These are phyloP conservation scores for Suhomyces bokatorum DNA, from an alignment of 1,139 yeast genomes.

Conservation along the genomic window DNA sequence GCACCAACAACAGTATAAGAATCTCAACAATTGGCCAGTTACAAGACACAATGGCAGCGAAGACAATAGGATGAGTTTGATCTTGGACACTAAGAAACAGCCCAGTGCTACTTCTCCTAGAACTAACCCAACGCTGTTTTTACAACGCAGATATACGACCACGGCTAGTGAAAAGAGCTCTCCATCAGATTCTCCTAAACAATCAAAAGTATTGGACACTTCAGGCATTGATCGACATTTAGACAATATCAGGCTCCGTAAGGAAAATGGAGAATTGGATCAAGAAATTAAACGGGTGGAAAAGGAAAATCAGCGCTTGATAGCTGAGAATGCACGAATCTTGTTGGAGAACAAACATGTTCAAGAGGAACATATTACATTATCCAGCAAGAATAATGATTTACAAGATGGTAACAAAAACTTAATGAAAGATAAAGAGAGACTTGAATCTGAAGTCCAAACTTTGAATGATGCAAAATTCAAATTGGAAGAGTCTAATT, in stretches of 20 bases:
- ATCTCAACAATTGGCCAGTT: slow-evolving; percentile 59
- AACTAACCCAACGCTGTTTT: slow-evolving; percentile 26
- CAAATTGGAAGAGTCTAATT: slow-evolving; percentile 16
- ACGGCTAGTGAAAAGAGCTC: slow-evolving; percentile 8
- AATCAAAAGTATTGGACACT: slow-evolving; percentile 33
- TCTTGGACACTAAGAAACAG: slow-evolving; percentile 16
- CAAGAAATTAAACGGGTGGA: slow-evolving; percentile 8
- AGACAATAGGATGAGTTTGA: slow-evolving; percentile 24
- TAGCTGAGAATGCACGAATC: slow-evolving; percentile 11
- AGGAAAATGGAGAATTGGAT: slow-evolving; percentile 28
- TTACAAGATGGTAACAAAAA: background rate
- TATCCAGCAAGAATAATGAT: background rate
- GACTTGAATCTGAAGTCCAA: background rate
- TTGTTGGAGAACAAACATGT: slow-evolving; percentile 1
- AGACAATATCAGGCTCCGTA: slow-evolving; percentile 41
- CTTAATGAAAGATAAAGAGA: slow-evolving; percentile 2
- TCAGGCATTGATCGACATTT: slow-evolving; percentile 46
- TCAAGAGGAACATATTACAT: background rate
- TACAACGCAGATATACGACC: slow-evolving; percentile 19
- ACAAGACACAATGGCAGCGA: slow-evolving; percentile 10
- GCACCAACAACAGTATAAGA: slow-evolving; percentile 64
- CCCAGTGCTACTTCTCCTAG: slow-evolving; percentile 10
- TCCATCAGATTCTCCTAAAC: slow-evolving; percentile 7
- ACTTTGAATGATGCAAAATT: slow-evolving; percentile 7
- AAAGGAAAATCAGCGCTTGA: slow-evolving; percentile 6